These are phyloP conservation scores for Zopfochytrium polystomum DNA, from an alignment of 371 early-diverging fungal genomes.

Conservation along the genomic window DNA sequence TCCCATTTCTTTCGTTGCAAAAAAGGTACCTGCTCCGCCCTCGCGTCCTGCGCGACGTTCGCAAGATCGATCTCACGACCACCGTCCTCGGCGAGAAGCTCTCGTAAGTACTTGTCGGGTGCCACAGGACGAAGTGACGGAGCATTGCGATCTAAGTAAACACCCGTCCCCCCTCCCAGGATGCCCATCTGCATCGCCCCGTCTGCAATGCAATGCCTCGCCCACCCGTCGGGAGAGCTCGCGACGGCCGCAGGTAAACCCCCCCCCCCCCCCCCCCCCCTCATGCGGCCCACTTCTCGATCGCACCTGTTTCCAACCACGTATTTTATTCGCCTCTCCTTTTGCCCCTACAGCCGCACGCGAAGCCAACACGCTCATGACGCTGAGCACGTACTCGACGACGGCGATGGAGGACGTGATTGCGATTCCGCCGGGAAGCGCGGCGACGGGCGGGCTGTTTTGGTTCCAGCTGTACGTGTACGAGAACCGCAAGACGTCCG, in stretches of 20 bases:
- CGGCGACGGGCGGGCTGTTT: constrained; percentile 4
- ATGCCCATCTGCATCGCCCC: constrained; percentile 25
- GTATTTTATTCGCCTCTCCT: neutral
- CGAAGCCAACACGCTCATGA: constrained; percentile 15
- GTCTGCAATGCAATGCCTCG: constrained; percentile 20
- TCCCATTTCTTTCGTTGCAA: too few relatives aligned
- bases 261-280: too few relatives aligned
- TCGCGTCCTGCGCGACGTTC: constrained; percentile 27
- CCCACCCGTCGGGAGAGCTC: constrained; percentile 27
- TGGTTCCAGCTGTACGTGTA: constrained; percentile 34
- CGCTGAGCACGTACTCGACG: constrained; percentile 29
- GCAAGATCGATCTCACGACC: constrained; percentile 7
- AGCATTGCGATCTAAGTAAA: too few relatives aligned
- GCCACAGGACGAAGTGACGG: too few relatives aligned
- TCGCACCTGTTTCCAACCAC: neutral
- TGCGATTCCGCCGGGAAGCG: constrained; percentile 1
- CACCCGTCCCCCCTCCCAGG: too few relatives aligned
- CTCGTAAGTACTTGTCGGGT: too few relatives aligned
- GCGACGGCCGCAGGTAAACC: too few relatives aligned
- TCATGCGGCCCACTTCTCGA: neutral
- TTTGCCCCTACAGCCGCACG: constrained; percentile 10
- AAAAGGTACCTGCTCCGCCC: constrained; percentile 31
- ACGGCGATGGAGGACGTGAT: constrained; percentile 29
- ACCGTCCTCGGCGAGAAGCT: constrained; percentile 17
- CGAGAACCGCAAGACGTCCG: constrained; percentile 18